Percentiles rank a stretch among this genome's conserved stretches.
Evolutionary conservation across 1,284 basidiomycete species (phyloP).

Genomic region (Earliella scabrosa): DNA sequence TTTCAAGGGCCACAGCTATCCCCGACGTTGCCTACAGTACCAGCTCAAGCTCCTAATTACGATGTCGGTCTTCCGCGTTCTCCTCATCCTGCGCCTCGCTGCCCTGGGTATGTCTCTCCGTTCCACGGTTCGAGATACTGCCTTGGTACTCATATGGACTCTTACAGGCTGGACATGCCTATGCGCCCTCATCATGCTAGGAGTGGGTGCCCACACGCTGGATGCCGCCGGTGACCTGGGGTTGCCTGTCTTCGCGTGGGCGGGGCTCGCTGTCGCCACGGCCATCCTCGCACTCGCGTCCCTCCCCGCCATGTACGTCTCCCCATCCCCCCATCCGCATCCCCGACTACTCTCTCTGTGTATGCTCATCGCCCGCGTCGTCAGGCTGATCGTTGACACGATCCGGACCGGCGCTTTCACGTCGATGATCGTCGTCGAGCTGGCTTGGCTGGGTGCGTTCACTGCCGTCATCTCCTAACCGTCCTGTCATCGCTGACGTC

Average conservation of each 20-base stretch:
- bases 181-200: conserved; percentile 17
- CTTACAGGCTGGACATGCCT: conserved; percentile 7
- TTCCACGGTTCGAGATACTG: not conserved
- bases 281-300: conserved; percentile 25
- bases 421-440: conserved; percentile 31
- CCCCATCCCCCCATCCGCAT: not conserved
- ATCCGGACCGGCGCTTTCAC: conserved; percentile 27
- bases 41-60: not conserved
- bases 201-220: conserved; percentile 18
- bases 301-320: conserved; percentile 28
- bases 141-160: not conserved
- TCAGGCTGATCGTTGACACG: conserved; percentile 28
- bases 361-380: not conserved
- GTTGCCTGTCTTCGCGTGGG: conserved; percentile 22
- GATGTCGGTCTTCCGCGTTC: conserved; percentile 19
- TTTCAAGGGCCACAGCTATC: not conserved
- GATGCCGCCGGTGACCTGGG: not conserved
- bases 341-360: not conserved
- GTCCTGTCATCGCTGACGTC: not conserved
- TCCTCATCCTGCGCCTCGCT: conserved; percentile 14
- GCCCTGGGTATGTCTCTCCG: conserved; percentile 5
- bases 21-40: not conserved
- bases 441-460: conserved; percentile 28
- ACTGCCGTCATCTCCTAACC: no score
- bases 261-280: conserved; percentile 26